Evolutionary conservation across 2,329 filamentous ascomycete genomes (phyloP).

Genomic region (Aspergillus floridensis): DNA sequence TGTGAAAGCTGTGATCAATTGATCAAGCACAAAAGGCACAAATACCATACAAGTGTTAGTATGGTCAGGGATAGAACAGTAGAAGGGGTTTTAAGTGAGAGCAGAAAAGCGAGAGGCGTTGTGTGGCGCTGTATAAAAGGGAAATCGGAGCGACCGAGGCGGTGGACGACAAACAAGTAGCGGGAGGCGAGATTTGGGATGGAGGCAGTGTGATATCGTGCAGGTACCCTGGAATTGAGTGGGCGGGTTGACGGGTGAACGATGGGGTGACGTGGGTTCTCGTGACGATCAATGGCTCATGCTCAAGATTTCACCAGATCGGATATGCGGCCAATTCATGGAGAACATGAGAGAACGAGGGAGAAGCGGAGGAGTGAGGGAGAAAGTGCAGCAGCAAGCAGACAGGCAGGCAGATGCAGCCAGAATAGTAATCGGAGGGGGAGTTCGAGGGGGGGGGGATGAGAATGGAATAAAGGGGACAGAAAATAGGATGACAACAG

Average conservation of each 20-base stretch:
- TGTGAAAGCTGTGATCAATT: conserved; percentile 13
- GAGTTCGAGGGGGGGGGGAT: neutral
- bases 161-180: conserved; percentile 10
- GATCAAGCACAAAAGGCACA: conserved; percentile 18
- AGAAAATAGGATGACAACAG: neutral
- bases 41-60: conserved; percentile 3
- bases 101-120: neutral
- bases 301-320: conserved; percentile 11
- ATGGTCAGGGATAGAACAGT: conserved; percentile 5
- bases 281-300: conserved; percentile 22
- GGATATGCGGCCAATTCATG: conserved; percentile 14
- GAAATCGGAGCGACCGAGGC: conserved; percentile 3
- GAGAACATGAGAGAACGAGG: conserved; percentile 18
- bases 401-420: neutral
- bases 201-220: conserved; percentile 10
- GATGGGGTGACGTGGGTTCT: conserved; percentile 18
- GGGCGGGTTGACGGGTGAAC: conserved; percentile 2
- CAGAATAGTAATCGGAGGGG: neutral
- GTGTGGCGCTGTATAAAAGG: conserved; percentile 13
- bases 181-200: conserved; percentile 9
- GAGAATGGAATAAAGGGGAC: neutral
- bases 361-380: conserved; percentile 12
- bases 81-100: neutral
- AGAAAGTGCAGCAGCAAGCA: neutral
- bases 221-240: neutral